phyloP scores from a whole-genome alignment of 1,284 basidiomycete genomes.

The Tylopilus sp. region DNA sequence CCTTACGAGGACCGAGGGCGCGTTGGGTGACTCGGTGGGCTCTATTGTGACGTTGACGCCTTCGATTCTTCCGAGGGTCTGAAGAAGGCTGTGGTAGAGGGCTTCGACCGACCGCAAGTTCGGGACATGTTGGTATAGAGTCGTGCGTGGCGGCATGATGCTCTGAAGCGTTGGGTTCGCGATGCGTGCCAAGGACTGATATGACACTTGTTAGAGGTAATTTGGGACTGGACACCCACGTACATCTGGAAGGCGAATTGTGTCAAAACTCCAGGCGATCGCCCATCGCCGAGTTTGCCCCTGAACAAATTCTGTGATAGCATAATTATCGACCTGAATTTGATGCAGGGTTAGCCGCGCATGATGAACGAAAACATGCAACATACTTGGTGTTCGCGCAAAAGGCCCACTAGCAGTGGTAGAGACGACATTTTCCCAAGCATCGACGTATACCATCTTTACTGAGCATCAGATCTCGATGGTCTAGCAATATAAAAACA shows the following conservation, averaged over 20 bases:
- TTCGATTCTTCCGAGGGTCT: slow-evolving; percentile 49
- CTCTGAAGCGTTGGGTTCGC: slow-evolving; percentile 54
- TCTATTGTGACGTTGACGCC: slow-evolving; percentile 37
- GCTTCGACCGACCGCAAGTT: slow-evolving; percentile 25
- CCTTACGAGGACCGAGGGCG: slow-evolving; percentile 46
- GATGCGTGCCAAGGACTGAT: slow-evolving; percentile 65
- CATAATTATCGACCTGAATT: slow-evolving; percentile 84
- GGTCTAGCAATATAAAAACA: neutral
- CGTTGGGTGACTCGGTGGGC: slow-evolving; percentile 2
- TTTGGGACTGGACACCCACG: slow-evolving; percentile 41
- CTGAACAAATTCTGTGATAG: slow-evolving; percentile 84
- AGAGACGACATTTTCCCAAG: slow-evolving; percentile 89
- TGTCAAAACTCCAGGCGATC: slow-evolving; percentile 84
- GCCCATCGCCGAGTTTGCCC: slow-evolving; percentile 92
- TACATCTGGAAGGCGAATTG: slow-evolving; percentile 80
- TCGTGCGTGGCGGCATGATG: slow-evolving; percentile 68
- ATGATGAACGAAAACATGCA: neutral
- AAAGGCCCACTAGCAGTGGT: slow-evolving; percentile 63
- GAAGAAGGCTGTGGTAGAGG: slow-evolving; percentile 35
- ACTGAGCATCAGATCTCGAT: neutral
- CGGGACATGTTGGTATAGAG: slow-evolving; percentile 53
- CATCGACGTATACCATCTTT: slow-evolving; percentile 93
- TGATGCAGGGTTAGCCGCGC: slow-evolving; percentile 1
- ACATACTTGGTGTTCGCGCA: slow-evolving; percentile 66
- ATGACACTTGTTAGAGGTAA: slow-evolving; percentile 15